phyloP scores from a whole-genome alignment of 495 filamentous ascomycete species.

The Lophiostoma macrostomum region DNA sequence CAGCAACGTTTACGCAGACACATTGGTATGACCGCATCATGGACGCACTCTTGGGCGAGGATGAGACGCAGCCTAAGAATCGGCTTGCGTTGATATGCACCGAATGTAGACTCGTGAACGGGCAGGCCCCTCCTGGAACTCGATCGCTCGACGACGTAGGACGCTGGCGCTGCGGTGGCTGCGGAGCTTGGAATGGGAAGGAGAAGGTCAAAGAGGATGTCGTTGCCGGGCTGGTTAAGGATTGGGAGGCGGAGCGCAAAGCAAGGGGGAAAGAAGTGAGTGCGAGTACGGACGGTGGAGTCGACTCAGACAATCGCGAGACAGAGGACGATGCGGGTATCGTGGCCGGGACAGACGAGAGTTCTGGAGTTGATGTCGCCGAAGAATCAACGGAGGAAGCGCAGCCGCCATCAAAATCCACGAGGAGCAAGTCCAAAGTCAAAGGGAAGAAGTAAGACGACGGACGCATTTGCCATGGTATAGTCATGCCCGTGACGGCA shows the following conservation, averaged over 20 bases:
- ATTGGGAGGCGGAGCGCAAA: constrained; percentile 20
- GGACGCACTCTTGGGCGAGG: constrained; percentile 89
- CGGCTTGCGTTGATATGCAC: constrained; percentile 83
- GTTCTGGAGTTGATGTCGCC: constrained; percentile 17
- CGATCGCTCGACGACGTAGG: constrained; percentile 76
- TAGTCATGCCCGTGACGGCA: no score
- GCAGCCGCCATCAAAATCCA: constrained; percentile 15
- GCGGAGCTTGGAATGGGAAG: constrained; percentile 78
- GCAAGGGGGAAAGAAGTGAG: constrained; percentile 7
- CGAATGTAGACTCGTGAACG: constrained; percentile 85
- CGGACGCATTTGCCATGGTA: no score
- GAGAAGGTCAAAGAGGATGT: constrained; percentile 48
- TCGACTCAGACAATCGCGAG: constrained; percentile 19
- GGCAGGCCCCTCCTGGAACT: constrained; percentile 87
- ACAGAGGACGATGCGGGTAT: constrained; percentile 10
- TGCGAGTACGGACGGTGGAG: constrained; percentile 11
- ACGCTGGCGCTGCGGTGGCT: constrained; percentile 83
- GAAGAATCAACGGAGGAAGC: constrained; percentile 17
- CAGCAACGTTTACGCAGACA: constrained; percentile 49
- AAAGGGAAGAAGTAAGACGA: constrained; percentile 22
- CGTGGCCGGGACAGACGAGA: constrained; percentile 6
- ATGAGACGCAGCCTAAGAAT: constrained; percentile 90
- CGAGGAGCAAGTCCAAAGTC: constrained; percentile 21
- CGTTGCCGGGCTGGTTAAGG: constrained; percentile 20
- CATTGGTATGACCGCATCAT: constrained; percentile 94